Conservation (phyloP, 768 basidiomycete genomes). For the Chiua virens region DNA sequence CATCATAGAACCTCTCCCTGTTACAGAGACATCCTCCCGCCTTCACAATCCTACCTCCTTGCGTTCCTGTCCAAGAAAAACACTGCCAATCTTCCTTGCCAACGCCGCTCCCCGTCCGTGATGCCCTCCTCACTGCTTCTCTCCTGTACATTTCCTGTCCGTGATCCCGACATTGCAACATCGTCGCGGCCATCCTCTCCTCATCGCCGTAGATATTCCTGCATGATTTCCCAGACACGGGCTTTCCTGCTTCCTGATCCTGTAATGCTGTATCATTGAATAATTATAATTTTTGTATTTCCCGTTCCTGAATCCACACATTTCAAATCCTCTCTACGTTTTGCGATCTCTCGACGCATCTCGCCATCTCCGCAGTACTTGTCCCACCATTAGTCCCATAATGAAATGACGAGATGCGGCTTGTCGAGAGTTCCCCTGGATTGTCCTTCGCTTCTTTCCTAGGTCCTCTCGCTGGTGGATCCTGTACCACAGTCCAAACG, state of each 20-base stretch:
- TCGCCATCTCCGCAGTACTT: slow-evolving; percentile 24
- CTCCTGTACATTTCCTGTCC: not conserved
- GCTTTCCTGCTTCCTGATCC: slow-evolving; percentile 7
- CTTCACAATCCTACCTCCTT: too few relatives aligned
- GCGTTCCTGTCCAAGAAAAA: not conserved
- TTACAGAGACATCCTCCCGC: not conserved
- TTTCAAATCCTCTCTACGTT: slow-evolving; percentile 11
- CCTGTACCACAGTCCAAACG: slow-evolving; percentile 22
- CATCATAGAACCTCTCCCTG: slow-evolving; percentile 6
- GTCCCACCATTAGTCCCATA: slow-evolving; percentile 10
- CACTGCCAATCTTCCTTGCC: slow-evolving; percentile 20
- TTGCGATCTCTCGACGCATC: slow-evolving; percentile 5
- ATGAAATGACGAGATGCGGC: slow-evolving; percentile 29
- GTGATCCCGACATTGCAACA: slow-evolving; percentile 1
- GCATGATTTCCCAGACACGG: not conserved
- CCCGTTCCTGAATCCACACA: not conserved
- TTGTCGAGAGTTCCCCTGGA: slow-evolving; percentile 16
- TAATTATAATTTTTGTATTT: too few relatives aligned
- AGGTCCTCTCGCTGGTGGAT: slow-evolving; percentile 25
- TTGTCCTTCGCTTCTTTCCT: slow-evolving; percentile 27
- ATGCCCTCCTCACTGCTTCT: not conserved
- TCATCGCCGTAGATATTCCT: not conserved
- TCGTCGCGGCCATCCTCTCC: slow-evolving; percentile 5
- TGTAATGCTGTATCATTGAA: slow-evolving; percentile 16
- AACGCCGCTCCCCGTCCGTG: not conserved